A percentile compares a stretch with the other conserved stretches of the same genome.
phyloP scores from a whole-genome alignment of 129 eudicot species.

The Escallonia rubra region DNA sequence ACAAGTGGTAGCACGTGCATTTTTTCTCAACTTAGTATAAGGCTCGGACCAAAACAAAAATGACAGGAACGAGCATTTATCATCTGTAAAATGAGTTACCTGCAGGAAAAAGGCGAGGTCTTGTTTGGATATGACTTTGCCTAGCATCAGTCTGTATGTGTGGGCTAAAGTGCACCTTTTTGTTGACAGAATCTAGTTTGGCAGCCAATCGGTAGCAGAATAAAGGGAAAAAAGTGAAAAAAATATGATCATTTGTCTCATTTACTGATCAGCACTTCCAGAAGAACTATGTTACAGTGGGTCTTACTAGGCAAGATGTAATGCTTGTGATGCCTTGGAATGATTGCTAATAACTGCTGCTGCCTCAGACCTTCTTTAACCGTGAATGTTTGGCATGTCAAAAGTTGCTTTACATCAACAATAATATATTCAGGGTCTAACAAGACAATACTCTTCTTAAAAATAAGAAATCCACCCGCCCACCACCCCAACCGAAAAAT shows the following conservation, averaged over 20 bases:
- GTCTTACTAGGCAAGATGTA: conserved; percentile 88
- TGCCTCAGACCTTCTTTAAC: conserved; percentile 93
- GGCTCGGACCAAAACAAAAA: neutral
- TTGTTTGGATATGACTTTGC: conserved; percentile 50
- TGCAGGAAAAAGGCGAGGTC: conserved; percentile 59
- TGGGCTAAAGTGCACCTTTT: conserved; percentile 92
- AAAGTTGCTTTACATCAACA: conserved; percentile 57
- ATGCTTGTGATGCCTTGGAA: conserved; percentile 96
- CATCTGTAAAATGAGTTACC: conserved; percentile 31
- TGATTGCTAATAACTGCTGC: conserved; percentile 80
- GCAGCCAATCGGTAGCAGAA: conserved; percentile 2
- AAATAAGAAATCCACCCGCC: neutral
- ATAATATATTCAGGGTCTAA: conserved; percentile 21
- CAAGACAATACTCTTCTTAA: neutral
- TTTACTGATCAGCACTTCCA: neutral
- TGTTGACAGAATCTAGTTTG: conserved; percentile 69
- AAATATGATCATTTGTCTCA: conserved; percentile 5
- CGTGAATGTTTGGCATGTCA: conserved; percentile 86
- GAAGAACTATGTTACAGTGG: neutral
- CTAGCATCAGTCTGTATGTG: conserved; percentile 46
- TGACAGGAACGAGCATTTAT: conserved; percentile 4
- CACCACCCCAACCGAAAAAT: too few species aligned
- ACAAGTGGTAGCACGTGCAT: conserved; percentile 2
- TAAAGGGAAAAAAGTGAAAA: conserved; percentile 5
- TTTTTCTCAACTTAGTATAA: neutral